Conservation (phyloP, 768 basidiomycete species). For the Auricularia auricula-judae region DNA sequence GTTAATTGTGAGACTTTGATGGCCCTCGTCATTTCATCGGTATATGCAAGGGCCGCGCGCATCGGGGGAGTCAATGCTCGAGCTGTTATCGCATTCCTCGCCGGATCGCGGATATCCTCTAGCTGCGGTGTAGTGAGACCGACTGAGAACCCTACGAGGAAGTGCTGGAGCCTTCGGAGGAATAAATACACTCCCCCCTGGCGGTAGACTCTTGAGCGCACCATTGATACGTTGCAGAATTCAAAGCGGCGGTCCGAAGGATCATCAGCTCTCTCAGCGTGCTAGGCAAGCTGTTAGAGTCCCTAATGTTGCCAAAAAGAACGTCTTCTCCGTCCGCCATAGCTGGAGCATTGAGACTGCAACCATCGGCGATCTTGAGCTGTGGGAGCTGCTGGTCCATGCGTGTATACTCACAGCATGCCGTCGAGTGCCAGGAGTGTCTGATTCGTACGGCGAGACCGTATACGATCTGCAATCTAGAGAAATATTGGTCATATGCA, state of each 20-base stretch:
- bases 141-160: slow-evolving; percentile 19
- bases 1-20: slow-evolving; percentile 20
- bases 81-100: neutral
- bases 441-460: neutral
- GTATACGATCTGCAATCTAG: neutral
- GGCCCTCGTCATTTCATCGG: slow-evolving; percentile 19
- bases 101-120: slow-evolving; percentile 13
- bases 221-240: slow-evolving; percentile 16
- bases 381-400: neutral
- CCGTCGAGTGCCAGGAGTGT: neutral
- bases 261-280: slow-evolving; percentile 13
- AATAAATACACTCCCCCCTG: too few relatives aligned
- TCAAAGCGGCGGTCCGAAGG: slow-evolving; percentile 17
- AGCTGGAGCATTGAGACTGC: neutral
- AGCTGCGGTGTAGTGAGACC: slow-evolving; percentile 23
- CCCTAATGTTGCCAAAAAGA: neutral
- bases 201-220: neutral
- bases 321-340: neutral
- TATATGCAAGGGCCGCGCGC: slow-evolving; percentile 19
- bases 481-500: neutral
- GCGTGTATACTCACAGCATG: neutral
- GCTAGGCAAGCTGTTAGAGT: neutral
- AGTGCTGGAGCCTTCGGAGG: slow-evolving; percentile 20
- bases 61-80: slow-evolving; percentile 17
- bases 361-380: too few relatives aligned